phyloP scores from a whole-genome alignment of 768 basidiomycete species.

The Galerina sulciceps region DNA sequence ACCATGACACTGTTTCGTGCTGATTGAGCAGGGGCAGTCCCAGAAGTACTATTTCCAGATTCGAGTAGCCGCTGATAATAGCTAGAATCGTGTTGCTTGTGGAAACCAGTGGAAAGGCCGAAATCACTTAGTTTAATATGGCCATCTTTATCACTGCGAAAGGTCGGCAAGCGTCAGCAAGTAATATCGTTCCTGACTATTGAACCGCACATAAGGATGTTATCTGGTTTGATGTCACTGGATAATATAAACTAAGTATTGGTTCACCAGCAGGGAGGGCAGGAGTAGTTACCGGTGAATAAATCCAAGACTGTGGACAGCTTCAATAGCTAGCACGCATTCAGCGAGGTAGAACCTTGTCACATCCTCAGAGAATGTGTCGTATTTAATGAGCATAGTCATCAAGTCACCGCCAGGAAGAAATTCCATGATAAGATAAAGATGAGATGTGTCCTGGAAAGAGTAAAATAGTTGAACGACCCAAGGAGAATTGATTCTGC shows the following conservation, averaged over 20 bases:
- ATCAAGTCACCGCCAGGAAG: constrained; percentile 97
- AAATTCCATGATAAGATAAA: constrained; percentile 99
- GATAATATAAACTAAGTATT: not conserved
- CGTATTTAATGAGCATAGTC: constrained; percentile 99
- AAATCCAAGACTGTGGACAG: constrained; percentile 95
- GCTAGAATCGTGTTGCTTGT: constrained; percentile 94
- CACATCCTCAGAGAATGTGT: constrained; percentile 98
- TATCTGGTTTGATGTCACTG: constrained; percentile 99
- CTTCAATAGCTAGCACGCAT: constrained; percentile 96
- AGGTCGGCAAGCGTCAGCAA: not conserved
- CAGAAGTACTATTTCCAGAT: constrained; percentile 52
- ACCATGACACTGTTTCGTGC: constrained; percentile 95
- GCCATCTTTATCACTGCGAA: constrained; percentile 79
- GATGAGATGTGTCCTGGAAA: constrained; percentile 92
- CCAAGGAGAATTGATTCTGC: constrained; percentile 95
- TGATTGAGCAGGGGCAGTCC: constrained; percentile 44
- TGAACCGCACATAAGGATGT: constrained; percentile 61
- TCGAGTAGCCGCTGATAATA: constrained; percentile 94
- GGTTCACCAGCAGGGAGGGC: not conserved
- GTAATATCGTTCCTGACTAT: constrained; percentile 36
- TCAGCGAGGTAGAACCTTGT: constrained; percentile 99
- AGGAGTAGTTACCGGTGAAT: constrained; percentile 79
- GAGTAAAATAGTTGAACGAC: constrained; percentile 97
- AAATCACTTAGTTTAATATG: constrained; percentile 99
- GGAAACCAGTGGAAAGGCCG: constrained; percentile 98